Percentiles rank a stretch among this genome's conserved stretches.
These are phyloP conservation scores for Schizosaccharomyces octosporus DNA, from an alignment of 805 yeast species.

Conservation along the genomic window DNA sequence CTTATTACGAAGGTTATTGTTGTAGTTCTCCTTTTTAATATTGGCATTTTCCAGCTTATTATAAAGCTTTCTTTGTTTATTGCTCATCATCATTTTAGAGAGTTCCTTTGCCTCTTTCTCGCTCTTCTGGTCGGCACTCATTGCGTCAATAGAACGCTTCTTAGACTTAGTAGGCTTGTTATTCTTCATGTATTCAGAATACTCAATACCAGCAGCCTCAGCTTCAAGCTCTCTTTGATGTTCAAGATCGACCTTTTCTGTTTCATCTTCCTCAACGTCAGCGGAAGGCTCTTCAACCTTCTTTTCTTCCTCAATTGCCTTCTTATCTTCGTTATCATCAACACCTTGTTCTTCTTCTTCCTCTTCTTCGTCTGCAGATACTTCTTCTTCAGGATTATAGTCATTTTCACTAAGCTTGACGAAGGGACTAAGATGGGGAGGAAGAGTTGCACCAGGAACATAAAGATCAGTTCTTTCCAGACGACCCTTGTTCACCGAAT, in stretches of 20 bases:
- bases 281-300: conserved; percentile 9
- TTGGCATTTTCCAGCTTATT: conserved; percentile 85
- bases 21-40: conserved; percentile 55
- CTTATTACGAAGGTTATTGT: conserved; percentile 42
- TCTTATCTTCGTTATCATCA: conserved; percentile 23
- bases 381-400: conserved; percentile 49
- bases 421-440: conserved; percentile 97
- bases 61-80: conserved; percentile 81
- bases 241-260: conserved; percentile 22
- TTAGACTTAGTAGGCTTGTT: conserved; percentile 22
- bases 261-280: conserved; percentile 6
- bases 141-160: conserved; percentile 15
- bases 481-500: conserved; percentile 54
- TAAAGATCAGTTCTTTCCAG: conserved; percentile 57
- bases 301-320: conserved; percentile 23
- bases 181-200: conserved; percentile 7
- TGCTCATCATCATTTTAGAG: conserved; percentile 91
- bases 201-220: conserved; percentile 73
- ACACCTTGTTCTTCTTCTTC: conserved; percentile 27
- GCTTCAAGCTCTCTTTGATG: conserved; percentile 67
- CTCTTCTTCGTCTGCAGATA: conserved; percentile 19
- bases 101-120: conserved; percentile 62
- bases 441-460: conserved; percentile 83
- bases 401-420: conserved; percentile 56
- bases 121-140: conserved; percentile 26